Base-by-base conservation (phyloP, 495 filamentous ascomycete genomes). In the Rhypophila decipiens region DNA sequence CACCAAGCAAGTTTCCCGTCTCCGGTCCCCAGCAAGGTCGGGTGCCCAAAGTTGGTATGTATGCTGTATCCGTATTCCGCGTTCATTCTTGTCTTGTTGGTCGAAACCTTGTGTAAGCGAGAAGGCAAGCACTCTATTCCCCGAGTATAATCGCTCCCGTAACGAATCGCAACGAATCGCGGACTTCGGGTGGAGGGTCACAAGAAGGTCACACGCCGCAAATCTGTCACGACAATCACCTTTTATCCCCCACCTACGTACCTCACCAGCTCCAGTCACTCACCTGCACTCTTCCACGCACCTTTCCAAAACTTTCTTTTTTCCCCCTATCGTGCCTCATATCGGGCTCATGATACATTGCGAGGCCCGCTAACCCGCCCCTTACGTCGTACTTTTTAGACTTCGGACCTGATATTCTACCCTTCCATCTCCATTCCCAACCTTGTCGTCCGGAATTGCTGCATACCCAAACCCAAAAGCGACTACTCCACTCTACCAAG, bases 1-100 rank as follows among this genome's bases (percentile, higher is more conserved):
- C 27, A 31, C 27, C 27, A 13, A 31, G 7, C 13, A 34, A 39
- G 7, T 18, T 39, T n/a, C n/a, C n/a, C n/a, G n/a, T n/a, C n/a
- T n/a, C n/a, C n/a, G n/a, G n/a, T n/a, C n/a, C n/a, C n/a, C n/a
- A n/a, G n/a, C n/a, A n/a, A n/a, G n/a, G n/a, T n/a, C n/a, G n/a
- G n/a, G n/a, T n/a, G n/a, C n/a, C n/a, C n/a, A 36, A 51, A n/a
- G 21, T 42, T 56, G 59, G 59, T 59, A 61, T 51, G 58, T 49
- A 47, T 18, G 44, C 18, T 40, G 27, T 39, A 34, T 24, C 42
- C 39, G 7, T 31, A 13, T 31, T n/a, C n/a, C n/a, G n/a, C n/a
- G n/a, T n/a, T n/a, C n/a, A n/a, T n/a, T n/a, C n/a, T n/a, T n/a
- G n/a, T n/a, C n/a, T n/a, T n/a, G n/a, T n/a, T n/a, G n/a, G n/a